Conservation (phyloP, 768 basidiomycete genomes). For the Dacryopinax spathularia region DNA sequence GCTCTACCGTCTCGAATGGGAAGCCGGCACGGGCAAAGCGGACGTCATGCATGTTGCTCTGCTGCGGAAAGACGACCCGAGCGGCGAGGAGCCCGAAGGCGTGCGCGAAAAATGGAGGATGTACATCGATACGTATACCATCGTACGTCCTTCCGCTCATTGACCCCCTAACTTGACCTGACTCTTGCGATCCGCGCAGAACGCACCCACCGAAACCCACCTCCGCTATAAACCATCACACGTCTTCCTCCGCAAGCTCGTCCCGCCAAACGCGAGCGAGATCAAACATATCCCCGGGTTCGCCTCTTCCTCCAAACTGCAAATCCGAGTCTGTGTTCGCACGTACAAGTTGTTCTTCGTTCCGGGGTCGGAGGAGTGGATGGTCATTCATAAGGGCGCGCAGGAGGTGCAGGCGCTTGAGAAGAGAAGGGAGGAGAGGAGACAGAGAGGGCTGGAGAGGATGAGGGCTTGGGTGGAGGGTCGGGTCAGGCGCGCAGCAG, state of each 20-base stretch:
- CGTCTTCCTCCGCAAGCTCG: neutral
- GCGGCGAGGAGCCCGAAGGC: slow-evolving; percentile 29
- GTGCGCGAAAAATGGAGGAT: slow-evolving; percentile 28
- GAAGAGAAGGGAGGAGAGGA: neutral
- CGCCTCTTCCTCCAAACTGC: slow-evolving; percentile 39
- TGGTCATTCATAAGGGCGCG: neutral
- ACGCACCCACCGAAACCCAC: slow-evolving; percentile 7
- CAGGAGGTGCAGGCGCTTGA: neutral
- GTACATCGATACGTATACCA: slow-evolving; percentile 29
- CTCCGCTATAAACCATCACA: neutral
- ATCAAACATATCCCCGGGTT: neutral
- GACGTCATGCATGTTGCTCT: slow-evolving; percentile 26
- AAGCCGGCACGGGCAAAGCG: slow-evolving; percentile 7
- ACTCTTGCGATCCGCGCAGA: neutral
- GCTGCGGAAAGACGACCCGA: slow-evolving; percentile 30
- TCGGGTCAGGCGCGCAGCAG: neutral
- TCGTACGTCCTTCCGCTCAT: slow-evolving; percentile 17
- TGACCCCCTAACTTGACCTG: neutral
- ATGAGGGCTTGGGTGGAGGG: neutral
- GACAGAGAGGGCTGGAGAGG: neutral
- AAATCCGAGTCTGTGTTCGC: slow-evolving; percentile 67
- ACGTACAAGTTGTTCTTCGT: slow-evolving; percentile 68
- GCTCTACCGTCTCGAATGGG: slow-evolving; percentile 31
- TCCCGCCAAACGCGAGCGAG: neutral
- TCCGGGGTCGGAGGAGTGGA: slow-evolving; percentile 31